Evolutionary conservation across 192 early-diverging fungal genomes (phyloP).

Genomic region (Entomortierella beljakovae): DNA sequence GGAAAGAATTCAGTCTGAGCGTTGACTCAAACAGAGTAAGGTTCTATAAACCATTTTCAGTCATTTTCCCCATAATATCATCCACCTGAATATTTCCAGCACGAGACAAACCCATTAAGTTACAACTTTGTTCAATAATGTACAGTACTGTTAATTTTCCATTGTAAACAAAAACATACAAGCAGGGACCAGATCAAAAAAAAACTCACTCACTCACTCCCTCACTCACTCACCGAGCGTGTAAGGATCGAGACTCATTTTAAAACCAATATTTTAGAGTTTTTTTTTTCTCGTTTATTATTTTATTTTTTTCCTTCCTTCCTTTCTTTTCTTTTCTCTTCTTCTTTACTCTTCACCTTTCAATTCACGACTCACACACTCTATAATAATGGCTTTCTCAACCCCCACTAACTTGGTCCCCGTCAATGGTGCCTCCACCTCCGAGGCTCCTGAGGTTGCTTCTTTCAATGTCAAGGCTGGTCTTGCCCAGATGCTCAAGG

Average conservation of each 20-base stretch:
- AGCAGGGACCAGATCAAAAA: too few relatives aligned
- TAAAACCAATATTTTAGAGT: slow-evolving; percentile 11
- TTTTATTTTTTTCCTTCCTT: slow-evolving; percentile 6
- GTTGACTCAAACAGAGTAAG: slow-evolving; percentile 5
- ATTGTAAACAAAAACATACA: too few relatives aligned
- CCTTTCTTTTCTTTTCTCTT: slow-evolving; percentile 13
- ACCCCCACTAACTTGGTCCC: slow-evolving; percentile 61
- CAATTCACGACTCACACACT: neutral
- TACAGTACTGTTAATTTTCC: too few relatives aligned
- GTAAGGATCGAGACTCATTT: too few relatives aligned
- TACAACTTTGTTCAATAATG: too few relatives aligned
- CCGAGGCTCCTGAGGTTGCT: slow-evolving; percentile 52
- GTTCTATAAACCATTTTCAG: neutral
- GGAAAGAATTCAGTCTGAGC: slow-evolving; percentile 2
- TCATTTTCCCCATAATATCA: neutral
- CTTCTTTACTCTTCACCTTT: slow-evolving; percentile 10
- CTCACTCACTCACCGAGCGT: too few relatives aligned
- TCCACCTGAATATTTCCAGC: too few relatives aligned
- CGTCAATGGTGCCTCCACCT: slow-evolving; percentile 25
- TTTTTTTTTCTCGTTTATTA: slow-evolving; percentile 7
- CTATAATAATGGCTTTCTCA: slow-evolving; percentile 49
- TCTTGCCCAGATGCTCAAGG: slow-evolving; percentile 98
- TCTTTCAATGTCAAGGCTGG: slow-evolving; percentile 93
- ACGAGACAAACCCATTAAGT: too few relatives aligned
- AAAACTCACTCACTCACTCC: neutral